Evolutionary conservation across 306 rosid species (phyloP).

Genomic region (Luffa acutangula): DNA sequence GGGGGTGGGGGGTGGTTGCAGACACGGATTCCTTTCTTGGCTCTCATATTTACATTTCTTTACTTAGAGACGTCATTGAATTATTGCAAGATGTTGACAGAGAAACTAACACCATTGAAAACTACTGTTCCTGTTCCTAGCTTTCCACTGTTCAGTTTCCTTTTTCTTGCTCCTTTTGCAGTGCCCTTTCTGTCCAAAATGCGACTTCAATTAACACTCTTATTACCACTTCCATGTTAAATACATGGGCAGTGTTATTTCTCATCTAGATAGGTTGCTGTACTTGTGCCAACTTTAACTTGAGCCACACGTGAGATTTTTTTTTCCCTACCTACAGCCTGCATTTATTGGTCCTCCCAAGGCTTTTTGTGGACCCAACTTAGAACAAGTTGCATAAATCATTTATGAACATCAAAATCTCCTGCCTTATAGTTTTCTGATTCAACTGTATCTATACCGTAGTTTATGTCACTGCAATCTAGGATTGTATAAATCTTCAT

Average conservation of each 20-base stretch:
- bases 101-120: conserved; percentile 4
- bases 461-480: neutral
- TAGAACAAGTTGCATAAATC: neutral
- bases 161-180: neutral
- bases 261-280: neutral
- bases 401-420: neutral
- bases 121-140: neutral
- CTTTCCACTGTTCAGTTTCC: neutral
- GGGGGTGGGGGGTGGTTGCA: conserved; percentile 2
- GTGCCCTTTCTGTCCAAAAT: neutral
- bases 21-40: neutral
- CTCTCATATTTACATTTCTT: neutral
- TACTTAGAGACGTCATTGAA: neutral
- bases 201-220: neutral
- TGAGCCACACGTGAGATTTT: neutral
- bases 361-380: neutral
- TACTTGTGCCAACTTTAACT: neutral
- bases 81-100: neutral
- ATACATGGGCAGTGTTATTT: neutral
- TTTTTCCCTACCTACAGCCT: neutral
- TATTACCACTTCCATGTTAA: neutral
- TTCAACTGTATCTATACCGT: neutral
- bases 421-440: neutral
- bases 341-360: neutral
- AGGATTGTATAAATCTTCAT: neutral